Evolutionary conservation across 2,329 filamentous ascomycete species (phyloP), one percentile per base, ranked within the genome.

Genomic region (Coniochaeta sp.): DNA sequence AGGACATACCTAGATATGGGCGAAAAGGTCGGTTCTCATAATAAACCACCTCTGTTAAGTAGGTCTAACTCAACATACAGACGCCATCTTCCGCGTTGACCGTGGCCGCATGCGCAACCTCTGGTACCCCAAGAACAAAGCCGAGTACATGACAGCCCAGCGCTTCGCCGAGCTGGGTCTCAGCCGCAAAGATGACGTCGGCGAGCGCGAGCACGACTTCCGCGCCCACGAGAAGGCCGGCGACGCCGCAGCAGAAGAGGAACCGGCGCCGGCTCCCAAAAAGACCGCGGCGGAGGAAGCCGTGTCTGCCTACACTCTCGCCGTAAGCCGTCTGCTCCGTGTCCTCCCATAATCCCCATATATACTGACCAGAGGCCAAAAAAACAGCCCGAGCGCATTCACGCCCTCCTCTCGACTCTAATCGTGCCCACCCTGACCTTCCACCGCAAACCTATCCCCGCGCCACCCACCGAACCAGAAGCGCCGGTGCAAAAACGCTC

Each of bases 1-100:
- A 71, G 59, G 73, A 79, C 60, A 71, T 79, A 16, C 67, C 68
- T 24, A 69, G 70, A 22, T 79, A 73, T 61, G 77, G 77, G 6
- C 73, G 73, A 60, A 72, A 72, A 67, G 61, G 74, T 75, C 65
- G 12, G 68, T 60, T 12, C 24, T 31, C 24, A 16, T 11, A 24
- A 33, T 44, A 28, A 17, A 33, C 38, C 52, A n/a, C 26, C 16
- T 34, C 26, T 14, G 14, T 16, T 17, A n/a, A 31, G 9, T 14
- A 26, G 17, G 11, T 52, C 26, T 52, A 31, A 52, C 31, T 12
- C 7, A 56, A 7, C 11, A 17, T 8, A 31, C 59, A 72, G 72
- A 70, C 55, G 63, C 72, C 44, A 67, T 74, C 60, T 68, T 75
- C 60, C 71, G 70, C 17, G 61, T 67, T 36, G 67, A 71, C 60